These are phyloP conservation scores for Myriosclerotinia duriaeana DNA, from an alignment of 2,329 filamentous ascomycete genomes.

Conservation along the genomic window DNA sequence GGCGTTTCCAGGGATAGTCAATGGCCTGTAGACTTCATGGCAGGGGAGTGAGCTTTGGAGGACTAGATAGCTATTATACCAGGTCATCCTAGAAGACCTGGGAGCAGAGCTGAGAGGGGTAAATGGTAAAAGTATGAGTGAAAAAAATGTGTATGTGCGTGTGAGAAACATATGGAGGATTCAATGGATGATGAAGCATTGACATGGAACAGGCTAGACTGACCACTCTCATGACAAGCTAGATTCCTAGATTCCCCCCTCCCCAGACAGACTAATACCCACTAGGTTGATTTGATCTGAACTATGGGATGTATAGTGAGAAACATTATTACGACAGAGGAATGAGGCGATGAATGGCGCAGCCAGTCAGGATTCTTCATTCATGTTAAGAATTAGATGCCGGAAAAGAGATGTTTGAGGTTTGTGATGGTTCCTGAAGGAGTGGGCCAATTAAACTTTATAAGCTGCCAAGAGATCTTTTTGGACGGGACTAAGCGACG, in stretches of 20 bases:
- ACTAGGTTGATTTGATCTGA: conserved; percentile 13
- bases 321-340: conserved; percentile 10
- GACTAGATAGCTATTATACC: background rate
- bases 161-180: conserved; percentile 5
- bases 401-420: conserved; percentile 15
- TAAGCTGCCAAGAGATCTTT: conserved; percentile 3
- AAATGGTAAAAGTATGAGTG: background rate
- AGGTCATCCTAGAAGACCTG: conserved; percentile 1
- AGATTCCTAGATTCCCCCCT: background rate
- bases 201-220: conserved; percentile 4
- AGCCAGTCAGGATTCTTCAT: conserved; percentile 12
- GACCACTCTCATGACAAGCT: background rate
- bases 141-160: background rate
- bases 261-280: conserved; percentile 10
- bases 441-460: conserved; percentile 16
- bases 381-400: conserved; percentile 12
- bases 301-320: background rate
- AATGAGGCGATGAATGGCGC: background rate
- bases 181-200: conserved; percentile 10
- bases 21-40: conserved; percentile 13
- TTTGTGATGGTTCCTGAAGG: conserved; percentile 15
- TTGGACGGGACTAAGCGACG: conserved; percentile 10
- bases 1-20: conserved; percentile 2
- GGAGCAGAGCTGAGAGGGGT: background rate
- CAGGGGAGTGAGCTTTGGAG: conserved; percentile 10